Evolutionary conservation across 2,329 filamentous ascomycete species (phyloP).

Genomic region (Aspergillus sclerotialis): DNA sequence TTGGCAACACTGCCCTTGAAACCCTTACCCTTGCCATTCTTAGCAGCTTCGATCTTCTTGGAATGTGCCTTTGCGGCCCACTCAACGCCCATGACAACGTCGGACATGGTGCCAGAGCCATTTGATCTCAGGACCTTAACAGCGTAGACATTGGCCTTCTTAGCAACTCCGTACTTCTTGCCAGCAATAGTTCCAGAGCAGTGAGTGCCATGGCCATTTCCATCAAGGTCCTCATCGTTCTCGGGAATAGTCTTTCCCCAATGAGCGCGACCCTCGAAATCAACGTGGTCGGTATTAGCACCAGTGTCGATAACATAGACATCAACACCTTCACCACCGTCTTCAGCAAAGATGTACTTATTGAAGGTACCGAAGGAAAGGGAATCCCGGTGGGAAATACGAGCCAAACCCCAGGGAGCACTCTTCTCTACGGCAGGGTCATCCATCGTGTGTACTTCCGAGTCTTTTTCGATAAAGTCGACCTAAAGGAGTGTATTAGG

Average conservation of each 20-base stretch:
- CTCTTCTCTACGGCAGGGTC: slow-evolving; percentile 68
- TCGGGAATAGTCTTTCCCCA: slow-evolving; percentile 96
- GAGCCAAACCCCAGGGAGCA: slow-evolving; percentile 96
- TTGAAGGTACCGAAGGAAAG: slow-evolving; percentile 91
- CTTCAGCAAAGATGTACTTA: slow-evolving; percentile 89
- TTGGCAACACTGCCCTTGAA: slow-evolving; percentile 99
- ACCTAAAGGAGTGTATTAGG: slow-evolving; percentile 59
- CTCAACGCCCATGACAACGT: slow-evolving; percentile 97
- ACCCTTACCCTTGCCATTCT: slow-evolving; percentile 84
- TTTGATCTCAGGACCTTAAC: slow-evolving; percentile 98
- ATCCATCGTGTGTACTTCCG: slow-evolving; percentile 75
- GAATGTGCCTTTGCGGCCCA: slow-evolving; percentile 77
- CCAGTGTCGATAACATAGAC: slow-evolving; percentile 98
- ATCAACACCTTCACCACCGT: slow-evolving; percentile 94
- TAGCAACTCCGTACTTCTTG: slow-evolving; percentile 98
- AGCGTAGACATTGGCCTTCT: slow-evolving; percentile 94
- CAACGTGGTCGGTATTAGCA: slow-evolving; percentile 86
- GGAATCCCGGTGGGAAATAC: slow-evolving; percentile 87
- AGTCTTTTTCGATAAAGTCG: slow-evolving; percentile 93
- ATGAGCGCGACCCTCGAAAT: slow-evolving; percentile 90
- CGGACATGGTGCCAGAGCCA: slow-evolving; percentile 96
- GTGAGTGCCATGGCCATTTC: slow-evolving; percentile 98
- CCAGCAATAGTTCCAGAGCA: slow-evolving; percentile 97
- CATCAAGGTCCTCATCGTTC: slow-evolving; percentile 80
- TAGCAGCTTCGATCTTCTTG: slow-evolving; percentile 67